phyloP scores from a whole-genome alignment of 1,139 yeast genomes.

The Hanseniaspora gamundiae region DNA sequence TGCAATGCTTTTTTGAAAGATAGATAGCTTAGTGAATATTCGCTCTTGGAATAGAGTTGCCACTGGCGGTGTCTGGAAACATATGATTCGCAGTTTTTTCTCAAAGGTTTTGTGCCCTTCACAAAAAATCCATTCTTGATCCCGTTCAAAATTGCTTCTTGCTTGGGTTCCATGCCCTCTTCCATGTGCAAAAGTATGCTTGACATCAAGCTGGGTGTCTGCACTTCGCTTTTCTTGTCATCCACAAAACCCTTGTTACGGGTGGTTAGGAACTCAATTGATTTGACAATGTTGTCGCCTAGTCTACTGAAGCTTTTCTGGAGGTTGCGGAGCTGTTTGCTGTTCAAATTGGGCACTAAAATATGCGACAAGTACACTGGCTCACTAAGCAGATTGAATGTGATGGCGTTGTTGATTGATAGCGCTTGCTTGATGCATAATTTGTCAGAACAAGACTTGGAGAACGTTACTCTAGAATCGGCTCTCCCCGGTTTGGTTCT shows the following conservation, averaged over 20 bases:
- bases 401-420: constrained; percentile 46
- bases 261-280: constrained; percentile 10
- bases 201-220: constrained; percentile 16
- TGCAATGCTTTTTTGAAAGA: constrained; percentile 16
- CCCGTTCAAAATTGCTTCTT: constrained; percentile 40
- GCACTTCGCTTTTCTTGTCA: constrained; percentile 20
- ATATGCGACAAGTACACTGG: constrained; percentile 39
- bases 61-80: constrained; percentile 15
- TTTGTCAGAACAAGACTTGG: constrained; percentile 87
- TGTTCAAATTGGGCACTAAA: constrained; percentile 35
- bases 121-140: constrained; percentile 39
- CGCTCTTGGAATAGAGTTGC: constrained; percentile 5
- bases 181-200: constrained; percentile 11
- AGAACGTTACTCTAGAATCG: constrained; percentile 57
- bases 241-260: constrained; percentile 9
- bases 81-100: constrained; percentile 31
- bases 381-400: constrained; percentile 31
- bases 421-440: constrained; percentile 49
- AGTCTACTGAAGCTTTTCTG: constrained; percentile 41
- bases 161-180: background rate
- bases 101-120: constrained; percentile 32
- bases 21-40: constrained; percentile 11
- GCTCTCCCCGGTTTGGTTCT: constrained; percentile 86
- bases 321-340: constrained; percentile 28
- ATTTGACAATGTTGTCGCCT: background rate